Conservation (phyloP, 2,329 filamentous ascomycete genomes). For the Aspergillus sp. region DNA sequence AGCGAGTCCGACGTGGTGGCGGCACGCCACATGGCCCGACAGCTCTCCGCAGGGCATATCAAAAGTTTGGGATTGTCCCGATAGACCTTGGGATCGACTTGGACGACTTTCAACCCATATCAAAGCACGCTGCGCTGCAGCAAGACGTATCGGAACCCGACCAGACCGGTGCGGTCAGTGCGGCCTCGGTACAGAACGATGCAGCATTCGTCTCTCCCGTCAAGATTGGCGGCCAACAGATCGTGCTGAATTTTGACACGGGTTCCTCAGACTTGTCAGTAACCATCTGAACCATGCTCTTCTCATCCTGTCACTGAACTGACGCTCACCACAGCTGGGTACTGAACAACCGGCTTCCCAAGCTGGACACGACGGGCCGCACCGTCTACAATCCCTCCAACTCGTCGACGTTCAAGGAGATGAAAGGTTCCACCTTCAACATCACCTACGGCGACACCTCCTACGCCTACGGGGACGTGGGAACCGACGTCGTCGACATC, state of each 20-base stretch:
- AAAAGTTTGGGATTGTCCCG: slow-evolving; percentile 62
- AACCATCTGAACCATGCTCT: background rate
- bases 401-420: slow-evolving; percentile 50
- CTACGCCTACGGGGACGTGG: slow-evolving; percentile 61
- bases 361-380: slow-evolving; percentile 50
- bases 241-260: slow-evolving; percentile 73
- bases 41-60: slow-evolving; percentile 65
- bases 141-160: slow-evolving; percentile 24
- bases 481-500: slow-evolving; percentile 65
- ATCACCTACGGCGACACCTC: slow-evolving; percentile 71
- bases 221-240: slow-evolving; percentile 65
- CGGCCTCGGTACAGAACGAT: slow-evolving; percentile 64
- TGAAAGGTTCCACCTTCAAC: slow-evolving; percentile 56
- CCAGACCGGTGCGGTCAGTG: slow-evolving; percentile 59
- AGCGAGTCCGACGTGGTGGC: slow-evolving; percentile 55
- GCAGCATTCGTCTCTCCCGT: slow-evolving; percentile 70
- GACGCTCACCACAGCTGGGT: slow-evolving; percentile 55
- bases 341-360: slow-evolving; percentile 61
- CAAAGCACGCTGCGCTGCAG: slow-evolving; percentile 23
- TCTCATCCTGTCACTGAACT: background rate
- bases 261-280: slow-evolving; percentile 69
- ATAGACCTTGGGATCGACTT: slow-evolving; percentile 41
- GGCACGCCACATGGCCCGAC: slow-evolving; percentile 59
- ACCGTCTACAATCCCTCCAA: slow-evolving; percentile 54
- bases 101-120: slow-evolving; percentile 33